A percentile compares a stretch with the other conserved stretches of the same genome.
Evolutionary conservation across 345 rosid species (phyloP).

Genomic region (Triadica sebifera): DNA sequence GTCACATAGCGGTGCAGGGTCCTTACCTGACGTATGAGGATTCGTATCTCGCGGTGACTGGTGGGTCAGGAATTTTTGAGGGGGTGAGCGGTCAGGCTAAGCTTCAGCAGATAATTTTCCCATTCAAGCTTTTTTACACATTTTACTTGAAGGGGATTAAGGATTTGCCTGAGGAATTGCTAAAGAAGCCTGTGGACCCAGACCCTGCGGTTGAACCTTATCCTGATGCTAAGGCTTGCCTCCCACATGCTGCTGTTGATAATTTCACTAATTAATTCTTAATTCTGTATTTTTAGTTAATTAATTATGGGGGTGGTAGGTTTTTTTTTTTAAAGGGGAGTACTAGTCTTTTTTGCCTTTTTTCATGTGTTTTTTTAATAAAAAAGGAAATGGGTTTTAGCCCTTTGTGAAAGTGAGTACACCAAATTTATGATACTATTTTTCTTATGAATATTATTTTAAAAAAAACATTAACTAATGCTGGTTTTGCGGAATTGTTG

Average conservation of each 20-base stretch:
- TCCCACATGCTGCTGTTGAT: slow-evolving; percentile 43
- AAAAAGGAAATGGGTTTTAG: background rate
- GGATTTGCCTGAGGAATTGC: slow-evolving; percentile 42
- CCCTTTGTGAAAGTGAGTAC: too few relatives aligned
- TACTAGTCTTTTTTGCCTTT: background rate
- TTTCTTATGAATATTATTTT: too few relatives aligned
- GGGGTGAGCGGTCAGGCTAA: slow-evolving; percentile 59
- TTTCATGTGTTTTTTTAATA: background rate
- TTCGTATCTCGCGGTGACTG: slow-evolving; percentile 55
- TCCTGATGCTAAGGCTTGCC: slow-evolving; percentile 55
- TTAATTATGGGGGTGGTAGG: background rate
- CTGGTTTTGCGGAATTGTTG: background rate
- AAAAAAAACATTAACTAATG: background rate
- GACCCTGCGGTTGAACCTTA: slow-evolving; percentile 47
- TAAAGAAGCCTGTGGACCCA: slow-evolving; percentile 46
- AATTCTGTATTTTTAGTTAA: background rate
- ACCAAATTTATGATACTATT: background rate
- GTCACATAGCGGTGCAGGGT: slow-evolving; percentile 68
- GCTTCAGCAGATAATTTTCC: slow-evolving; percentile 49
- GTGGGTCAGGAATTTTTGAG: slow-evolving; percentile 64
- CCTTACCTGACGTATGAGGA: slow-evolving; percentile 62
- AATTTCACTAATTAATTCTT: slow-evolving; percentile 44
- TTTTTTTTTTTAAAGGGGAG: too few relatives aligned
- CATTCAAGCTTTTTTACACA: slow-evolving; percentile 60
- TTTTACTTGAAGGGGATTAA: slow-evolving; percentile 49